Evolutionary conservation across 2,329 filamentous ascomycete species (phyloP).

Genomic region (Neocatenulostroma microsporum): DNA sequence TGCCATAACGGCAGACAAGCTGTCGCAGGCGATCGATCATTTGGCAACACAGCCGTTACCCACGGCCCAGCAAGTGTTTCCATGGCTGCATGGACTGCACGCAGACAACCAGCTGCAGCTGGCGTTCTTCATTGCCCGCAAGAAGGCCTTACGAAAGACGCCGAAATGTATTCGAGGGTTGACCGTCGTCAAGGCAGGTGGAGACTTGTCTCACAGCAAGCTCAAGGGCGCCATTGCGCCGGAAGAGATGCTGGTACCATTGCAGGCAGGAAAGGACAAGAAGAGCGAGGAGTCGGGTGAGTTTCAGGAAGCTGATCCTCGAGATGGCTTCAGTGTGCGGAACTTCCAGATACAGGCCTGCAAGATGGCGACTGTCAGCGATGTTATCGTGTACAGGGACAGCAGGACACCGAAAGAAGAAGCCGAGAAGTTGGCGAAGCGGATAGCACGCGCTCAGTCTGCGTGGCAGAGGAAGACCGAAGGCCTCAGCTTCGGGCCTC

Average conservation of each 20-base stretch:
- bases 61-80: conserved; percentile 78
- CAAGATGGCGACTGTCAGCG: conserved; percentile 79
- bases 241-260: conserved; percentile 62
- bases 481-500: conserved; percentile 27
- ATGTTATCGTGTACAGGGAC: conserved; percentile 87
- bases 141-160: conserved; percentile 60
- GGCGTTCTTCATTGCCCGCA: conserved; percentile 76
- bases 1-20: conserved; percentile 59
- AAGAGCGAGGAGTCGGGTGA: conserved; percentile 42
- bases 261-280: conserved; percentile 13
- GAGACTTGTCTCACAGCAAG: conserved; percentile 63
- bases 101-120: conserved; percentile 82
- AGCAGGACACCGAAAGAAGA: conserved; percentile 54
- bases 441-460: conserved; percentile 67
- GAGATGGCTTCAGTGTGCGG: conserved; percentile 84
- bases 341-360: conserved; percentile 96
- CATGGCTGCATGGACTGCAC: conserved; percentile 92
- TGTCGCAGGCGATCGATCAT: conserved; percentile 68
- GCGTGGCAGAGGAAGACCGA: conserved; percentile 63
- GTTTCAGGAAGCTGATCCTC: conserved; percentile 78
- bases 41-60: conserved; percentile 73
- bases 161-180: conserved; percentile 73
- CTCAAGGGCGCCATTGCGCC: conserved; percentile 82
- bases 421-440: conserved; percentile 55
- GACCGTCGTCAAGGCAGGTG: conserved; percentile 81